phyloP scores from a whole-genome alignment of 176 grass and related monocot species.

The Calamus simplicifolius region DNA sequence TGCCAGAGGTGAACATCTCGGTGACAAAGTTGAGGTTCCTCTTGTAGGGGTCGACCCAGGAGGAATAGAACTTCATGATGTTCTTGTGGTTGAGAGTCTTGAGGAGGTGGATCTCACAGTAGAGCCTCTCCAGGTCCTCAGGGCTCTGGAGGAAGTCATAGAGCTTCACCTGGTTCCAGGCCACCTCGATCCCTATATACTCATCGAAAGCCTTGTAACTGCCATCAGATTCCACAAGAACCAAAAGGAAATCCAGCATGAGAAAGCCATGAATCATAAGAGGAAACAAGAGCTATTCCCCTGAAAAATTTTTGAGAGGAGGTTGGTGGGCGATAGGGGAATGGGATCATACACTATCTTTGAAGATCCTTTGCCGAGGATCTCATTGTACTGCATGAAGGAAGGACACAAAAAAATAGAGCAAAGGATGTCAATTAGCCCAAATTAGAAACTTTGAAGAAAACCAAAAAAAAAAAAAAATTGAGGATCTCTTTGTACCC shows the following conservation, averaged over 20 bases:
- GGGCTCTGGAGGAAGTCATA: slow-evolving; percentile 36
- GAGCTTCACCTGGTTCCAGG: slow-evolving; percentile 59
- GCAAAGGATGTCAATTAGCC: not conserved
- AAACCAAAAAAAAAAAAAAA: not conserved
- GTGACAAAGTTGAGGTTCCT: slow-evolving; percentile 58
- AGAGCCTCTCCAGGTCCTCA: slow-evolving; percentile 44
- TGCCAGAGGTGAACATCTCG: slow-evolving; percentile 74
- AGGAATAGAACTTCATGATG: slow-evolving; percentile 56
- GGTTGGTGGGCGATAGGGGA: not conserved
- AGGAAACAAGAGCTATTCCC: not conserved
- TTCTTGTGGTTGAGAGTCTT: slow-evolving; percentile 37
- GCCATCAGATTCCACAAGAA: not conserved
- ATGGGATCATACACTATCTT: slow-evolving; percentile 51
- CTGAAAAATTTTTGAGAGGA: too few relatives aligned
- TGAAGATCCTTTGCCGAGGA: slow-evolving; percentile 67
- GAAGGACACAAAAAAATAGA: not conserved
- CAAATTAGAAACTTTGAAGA: not conserved
- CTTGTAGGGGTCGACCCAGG: slow-evolving; percentile 33
- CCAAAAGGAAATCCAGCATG: not conserved
- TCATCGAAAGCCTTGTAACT: slow-evolving; percentile 70
- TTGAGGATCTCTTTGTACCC: slow-evolving; percentile 9
- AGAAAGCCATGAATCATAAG: not conserved
- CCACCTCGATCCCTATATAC: slow-evolving; percentile 53
- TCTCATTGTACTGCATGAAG: slow-evolving; percentile 46
- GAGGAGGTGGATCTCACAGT: slow-evolving; percentile 74